Evolutionary conservation across 1,139 yeast species (phyloP), one percentile per base, ranked within the genome.

Genomic region (Sugiyamaella grinbergsii): DNA sequence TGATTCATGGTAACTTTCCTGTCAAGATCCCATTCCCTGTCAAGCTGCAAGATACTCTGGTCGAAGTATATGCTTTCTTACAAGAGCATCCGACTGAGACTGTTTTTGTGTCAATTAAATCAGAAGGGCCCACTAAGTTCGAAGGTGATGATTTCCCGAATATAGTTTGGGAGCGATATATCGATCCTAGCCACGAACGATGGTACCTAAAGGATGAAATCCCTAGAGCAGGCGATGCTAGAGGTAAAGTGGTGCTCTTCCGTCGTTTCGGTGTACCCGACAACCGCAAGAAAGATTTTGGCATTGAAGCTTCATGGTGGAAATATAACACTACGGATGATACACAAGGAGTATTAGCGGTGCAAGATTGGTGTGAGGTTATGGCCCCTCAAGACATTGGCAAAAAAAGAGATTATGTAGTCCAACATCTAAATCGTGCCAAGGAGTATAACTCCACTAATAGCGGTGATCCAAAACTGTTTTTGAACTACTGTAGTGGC

Each of bases 351-450:
- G 47, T 62, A 6, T 74, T 83, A 59, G 80, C 77, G 16, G 89
- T 85, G 15, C 95, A 86, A 70, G 94, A 86, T 68, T 85, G 75
- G 72, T 83, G 86, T 68, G 91, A 84, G 66, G 75, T 86, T 54
- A 73, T 75, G 55, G 67, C 69, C 41, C 74, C 71, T 15, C 74
- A 70, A n/a, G 88, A 81, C 58, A 75, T 85, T 53, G 66, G 72
- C n/a, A 77, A 75, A 61, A 86, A 86, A 66, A 75, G 79, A 22
- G 70, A 69, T 8, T 81, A 79, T 61, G 81, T 85, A 57, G 79
- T 78, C 62, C 73, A 78, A 36, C 77, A 83, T 63, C 71, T 83
- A 45, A 67, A 75, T 47, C 75, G 74, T 52, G 86, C 94, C 3
- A 67, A 64, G 34, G 73, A 77, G 26, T 79, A 80, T 69, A 78